These are phyloP conservation scores for Ogataea hybrid DNA, from an alignment of 1,139 yeast species.

Conservation along the genomic window DNA sequence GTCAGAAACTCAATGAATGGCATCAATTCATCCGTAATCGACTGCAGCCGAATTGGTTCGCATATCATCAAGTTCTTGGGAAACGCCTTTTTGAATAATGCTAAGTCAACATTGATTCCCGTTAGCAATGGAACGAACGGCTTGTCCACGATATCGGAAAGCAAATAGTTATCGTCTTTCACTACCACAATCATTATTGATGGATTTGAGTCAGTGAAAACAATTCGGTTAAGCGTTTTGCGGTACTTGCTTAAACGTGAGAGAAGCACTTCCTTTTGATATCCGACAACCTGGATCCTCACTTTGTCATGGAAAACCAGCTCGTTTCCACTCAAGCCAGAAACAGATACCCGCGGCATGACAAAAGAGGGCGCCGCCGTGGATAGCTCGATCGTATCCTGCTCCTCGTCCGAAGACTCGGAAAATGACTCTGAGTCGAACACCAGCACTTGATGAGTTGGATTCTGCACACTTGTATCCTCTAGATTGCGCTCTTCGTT, in stretches of 20 bases:
- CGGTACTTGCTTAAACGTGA: slow-evolving; percentile 26
- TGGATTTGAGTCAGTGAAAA: slow-evolving; percentile 25
- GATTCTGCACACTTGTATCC: slow-evolving; percentile 13
- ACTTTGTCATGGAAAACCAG: slow-evolving; percentile 6
- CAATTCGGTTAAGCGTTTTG: slow-evolving; percentile 27
- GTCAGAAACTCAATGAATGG: slow-evolving; percentile 30
- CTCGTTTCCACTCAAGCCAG: slow-evolving; percentile 12
- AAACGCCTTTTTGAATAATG: slow-evolving; percentile 8
- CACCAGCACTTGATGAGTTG: slow-evolving; percentile 20
- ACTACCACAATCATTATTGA: slow-evolving; percentile 18
- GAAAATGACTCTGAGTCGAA: slow-evolving; percentile 24
- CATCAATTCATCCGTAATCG: slow-evolving; percentile 65
- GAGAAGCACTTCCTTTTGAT: slow-evolving; percentile 18
- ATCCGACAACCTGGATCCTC: slow-evolving; percentile 29
- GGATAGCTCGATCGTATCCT: slow-evolving; percentile 25
- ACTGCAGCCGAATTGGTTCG: slow-evolving; percentile 44
- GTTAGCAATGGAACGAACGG: slow-evolving; percentile 32
- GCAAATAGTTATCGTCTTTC: slow-evolving; percentile 27
- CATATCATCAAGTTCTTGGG: slow-evolving; percentile 27
- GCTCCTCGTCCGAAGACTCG: slow-evolving; percentile 19
- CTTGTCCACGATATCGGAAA: slow-evolving; percentile 28
- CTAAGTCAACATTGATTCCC: slow-evolving; percentile 5
- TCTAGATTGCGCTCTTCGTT: slow-evolving; percentile 26
- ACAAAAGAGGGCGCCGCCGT: slow-evolving; percentile 33
- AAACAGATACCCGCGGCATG: slow-evolving; percentile 33